A percentile compares a stretch with the other conserved stretches of the same genome.
phyloP scores from a whole-genome alignment of 2,329 filamentous ascomycete genomes.

The Trichophyton rubrum region DNA sequence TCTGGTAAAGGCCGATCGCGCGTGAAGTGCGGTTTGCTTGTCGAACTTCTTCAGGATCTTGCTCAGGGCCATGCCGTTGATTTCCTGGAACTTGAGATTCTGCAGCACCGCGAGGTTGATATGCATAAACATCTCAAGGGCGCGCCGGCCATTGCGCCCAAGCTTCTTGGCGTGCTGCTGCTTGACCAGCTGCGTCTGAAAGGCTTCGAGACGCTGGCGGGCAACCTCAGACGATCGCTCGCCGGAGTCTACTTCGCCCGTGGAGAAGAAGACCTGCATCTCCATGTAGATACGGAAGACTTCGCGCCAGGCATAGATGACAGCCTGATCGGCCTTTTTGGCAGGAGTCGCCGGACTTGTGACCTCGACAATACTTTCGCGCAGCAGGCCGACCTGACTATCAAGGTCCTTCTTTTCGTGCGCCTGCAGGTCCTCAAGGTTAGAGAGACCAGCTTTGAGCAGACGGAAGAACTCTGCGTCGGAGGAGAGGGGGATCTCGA shows the following conservation, averaged over 20 bases:
- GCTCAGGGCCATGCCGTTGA: slow-evolving; percentile 62
- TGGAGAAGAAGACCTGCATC: slow-evolving; percentile 70
- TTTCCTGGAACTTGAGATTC: slow-evolving; percentile 70
- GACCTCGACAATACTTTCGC: slow-evolving; percentile 47
- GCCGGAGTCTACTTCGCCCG: slow-evolving; percentile 57
- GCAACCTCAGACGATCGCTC: slow-evolving; percentile 54
- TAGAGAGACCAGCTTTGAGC: slow-evolving; percentile 57
- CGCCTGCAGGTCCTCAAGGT: slow-evolving; percentile 55
- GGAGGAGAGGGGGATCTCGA: slow-evolving; percentile 67
- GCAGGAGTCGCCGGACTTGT: slow-evolving; percentile 55
- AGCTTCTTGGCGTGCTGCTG: slow-evolving; percentile 42
- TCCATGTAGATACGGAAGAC: slow-evolving; percentile 75
- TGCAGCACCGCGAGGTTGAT: slow-evolving; percentile 68
- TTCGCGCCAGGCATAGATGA: slow-evolving; percentile 64
- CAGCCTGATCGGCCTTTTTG: slow-evolving; percentile 43
- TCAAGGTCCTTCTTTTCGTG: slow-evolving; percentile 54
- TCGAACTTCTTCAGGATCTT: slow-evolving; percentile 92
- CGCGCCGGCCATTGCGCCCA: slow-evolving; percentile 47
- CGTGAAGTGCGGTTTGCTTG: slow-evolving; percentile 65
- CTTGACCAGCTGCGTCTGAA: slow-evolving; percentile 49
- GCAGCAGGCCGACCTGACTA: slow-evolving; percentile 50
- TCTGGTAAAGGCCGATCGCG: slow-evolving; percentile 50
- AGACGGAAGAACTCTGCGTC: slow-evolving; percentile 70
- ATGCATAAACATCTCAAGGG: slow-evolving; percentile 56
- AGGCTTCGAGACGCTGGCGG: slow-evolving; percentile 55